Base-by-base conservation (phyloP, 139 green algal genomes). In the Ostreobium quekettii region DNA sequence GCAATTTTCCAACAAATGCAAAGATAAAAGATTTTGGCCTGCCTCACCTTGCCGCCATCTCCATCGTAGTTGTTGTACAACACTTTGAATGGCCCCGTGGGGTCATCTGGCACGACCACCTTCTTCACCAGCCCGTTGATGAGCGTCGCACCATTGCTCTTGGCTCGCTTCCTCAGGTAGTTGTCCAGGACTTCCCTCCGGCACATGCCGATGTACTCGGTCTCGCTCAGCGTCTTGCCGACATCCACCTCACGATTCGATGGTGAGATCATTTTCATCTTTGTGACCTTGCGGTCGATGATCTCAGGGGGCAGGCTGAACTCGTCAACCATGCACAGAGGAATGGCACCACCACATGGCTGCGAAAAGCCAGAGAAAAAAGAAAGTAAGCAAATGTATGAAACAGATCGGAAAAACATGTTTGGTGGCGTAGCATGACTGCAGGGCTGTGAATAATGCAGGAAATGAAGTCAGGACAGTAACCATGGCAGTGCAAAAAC, bases 181-280 rank as follows among this genome's bases (percentile, higher is more conserved):
- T 91, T 85, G 70, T 99, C 94, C 57, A 99, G 84, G 6, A 99
- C 86, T 81, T 95, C 89, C 42, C 92, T 87, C 47, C 93, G 87
- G 85, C 85, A 93, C 93, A 98, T 98, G 71, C 94, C 94, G 68
- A 99, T 99, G 86, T 95, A 99, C 84, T 99, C 94, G 36, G 85
- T 91, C 66, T 97, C 88, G 71, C 78, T 89, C 36, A 99, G 87
- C 0, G 94, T 99, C 85, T 93, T 96, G 70, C 94, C 94, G 1
- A 99, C 94, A 65, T 99, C 94, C 2, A 98, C 93, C 74, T 97
- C 93, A 24, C 90, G 78, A 83, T 99, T 99, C 75, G 89, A 97
- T 32, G 94, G 94, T 1, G 88, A 96, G 71, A 99, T 99, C 94
- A 99, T 99, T 86, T 99, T 99, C 94, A 99, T 99, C 89, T 98